phyloP scores from a whole-genome alignment of 2,329 filamentous ascomycete genomes.

The Trichophyton simii region DNA sequence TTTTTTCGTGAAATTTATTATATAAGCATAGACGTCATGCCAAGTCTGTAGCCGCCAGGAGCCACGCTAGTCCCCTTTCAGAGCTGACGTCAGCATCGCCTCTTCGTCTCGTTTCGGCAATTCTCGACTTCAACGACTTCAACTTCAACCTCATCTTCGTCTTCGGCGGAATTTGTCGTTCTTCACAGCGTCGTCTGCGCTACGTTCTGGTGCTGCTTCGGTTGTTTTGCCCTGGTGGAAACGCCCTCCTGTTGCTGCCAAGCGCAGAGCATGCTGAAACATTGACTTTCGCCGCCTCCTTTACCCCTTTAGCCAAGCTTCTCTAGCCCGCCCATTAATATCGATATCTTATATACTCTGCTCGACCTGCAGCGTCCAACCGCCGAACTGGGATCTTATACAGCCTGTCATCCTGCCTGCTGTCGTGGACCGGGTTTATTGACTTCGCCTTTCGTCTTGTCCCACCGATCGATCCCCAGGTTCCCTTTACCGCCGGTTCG shows the following conservation, averaged over 20 bases:
- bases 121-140: neutral
- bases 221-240: neutral
- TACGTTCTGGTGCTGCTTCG: neutral
- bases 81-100: slow-evolving; percentile 1
- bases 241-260: neutral
- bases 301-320: neutral
- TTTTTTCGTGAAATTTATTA: neutral
- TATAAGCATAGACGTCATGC: neutral
- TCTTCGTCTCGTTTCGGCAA: neutral
- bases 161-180: neutral
- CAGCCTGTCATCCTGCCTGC: neutral
- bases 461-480: neutral
- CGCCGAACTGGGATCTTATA: slow-evolving; percentile 1
- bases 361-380: neutral
- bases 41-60: neutral
- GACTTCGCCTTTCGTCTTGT: neutral
- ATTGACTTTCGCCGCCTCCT: slow-evolving; percentile 4
- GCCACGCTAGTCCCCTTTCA: neutral
- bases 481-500: neutral
- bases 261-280: slow-evolving; percentile 5
- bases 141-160: neutral
- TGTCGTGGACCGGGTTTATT: neutral
- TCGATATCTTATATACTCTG: neutral
- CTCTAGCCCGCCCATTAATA: neutral
- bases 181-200: neutral